phyloP scores from a whole-genome alignment of 2,329 filamentous ascomycete genomes.

The Aspergillaceae sp. region DNA sequence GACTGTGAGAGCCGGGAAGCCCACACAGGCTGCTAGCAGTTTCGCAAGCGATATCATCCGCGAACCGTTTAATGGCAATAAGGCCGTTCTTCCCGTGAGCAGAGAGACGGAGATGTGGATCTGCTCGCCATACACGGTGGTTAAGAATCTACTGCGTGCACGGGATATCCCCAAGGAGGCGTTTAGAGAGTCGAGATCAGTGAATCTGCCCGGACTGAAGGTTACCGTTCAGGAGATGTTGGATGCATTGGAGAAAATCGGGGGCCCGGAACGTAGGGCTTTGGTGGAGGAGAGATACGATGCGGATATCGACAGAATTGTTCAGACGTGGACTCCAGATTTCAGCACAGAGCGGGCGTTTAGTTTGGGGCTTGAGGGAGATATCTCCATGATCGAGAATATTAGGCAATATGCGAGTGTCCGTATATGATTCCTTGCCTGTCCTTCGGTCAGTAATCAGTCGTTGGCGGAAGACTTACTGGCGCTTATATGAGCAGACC shows the following conservation, averaged over 20 bases:
- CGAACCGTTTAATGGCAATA: constrained; percentile 44
- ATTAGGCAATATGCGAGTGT: constrained; percentile 29
- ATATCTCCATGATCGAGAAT: constrained; percentile 35
- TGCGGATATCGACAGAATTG: constrained; percentile 46
- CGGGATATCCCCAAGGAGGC: constrained; percentile 42
- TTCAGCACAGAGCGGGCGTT: constrained; percentile 49
- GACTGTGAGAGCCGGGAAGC: constrained; percentile 43
- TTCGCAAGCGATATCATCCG: constrained; percentile 48
- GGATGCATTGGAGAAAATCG: constrained; percentile 49
- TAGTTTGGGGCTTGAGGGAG: constrained; percentile 38
- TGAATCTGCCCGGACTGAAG: constrained; percentile 48
- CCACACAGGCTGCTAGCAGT: constrained; percentile 44
- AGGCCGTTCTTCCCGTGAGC: constrained; percentile 44
- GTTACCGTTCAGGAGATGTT: constrained; percentile 54
- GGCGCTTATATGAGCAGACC: too few relatives aligned
- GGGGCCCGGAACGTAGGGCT: constrained; percentile 46
- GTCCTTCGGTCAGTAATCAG: too few relatives aligned
- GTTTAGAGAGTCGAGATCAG: constrained; percentile 46
- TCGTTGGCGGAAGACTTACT: too few relatives aligned
- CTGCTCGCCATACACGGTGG: constrained; percentile 46
- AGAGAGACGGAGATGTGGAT: constrained; percentile 50
- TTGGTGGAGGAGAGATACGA: constrained; percentile 49
- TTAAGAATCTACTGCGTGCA: constrained; percentile 47
- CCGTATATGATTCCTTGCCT: too few relatives aligned
- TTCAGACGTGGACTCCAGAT: constrained; percentile 53